Evolutionary conservation across 108 stramenopile genomes (phyloP).

Genomic region (Fistulifera pelliculosa): DNA sequence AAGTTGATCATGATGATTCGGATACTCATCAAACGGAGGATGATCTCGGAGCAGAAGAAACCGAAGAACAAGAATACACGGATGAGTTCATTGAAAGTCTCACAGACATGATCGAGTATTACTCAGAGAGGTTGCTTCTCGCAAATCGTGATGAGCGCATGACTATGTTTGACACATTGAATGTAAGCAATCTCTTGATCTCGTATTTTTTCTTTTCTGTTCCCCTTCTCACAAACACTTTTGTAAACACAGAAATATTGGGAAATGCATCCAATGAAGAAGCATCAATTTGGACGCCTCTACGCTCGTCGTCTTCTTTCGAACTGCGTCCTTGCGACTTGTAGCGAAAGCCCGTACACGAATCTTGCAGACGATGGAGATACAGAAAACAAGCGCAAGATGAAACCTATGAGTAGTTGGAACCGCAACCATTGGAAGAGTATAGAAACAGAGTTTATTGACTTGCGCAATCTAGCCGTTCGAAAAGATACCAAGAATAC

Average conservation of each 20-base stretch:
- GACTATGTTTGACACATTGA: no score
- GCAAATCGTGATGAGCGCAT: no score
- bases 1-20: no score
- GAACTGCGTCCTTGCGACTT: conserved; percentile 2
- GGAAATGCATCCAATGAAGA: neutral
- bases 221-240: neutral
- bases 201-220: neutral
- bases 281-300: neutral
- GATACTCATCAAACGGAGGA: no score
- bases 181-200: no score
- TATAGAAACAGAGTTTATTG: neutral
- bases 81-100: no score
- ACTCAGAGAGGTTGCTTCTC: no score
- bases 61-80: no score
- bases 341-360: neutral
- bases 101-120: no score
- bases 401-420: neutral
- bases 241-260: conserved; percentile 4
- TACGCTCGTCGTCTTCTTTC: neutral
- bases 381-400: neutral
- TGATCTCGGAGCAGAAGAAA: no score
- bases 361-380: neutral
- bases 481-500: conserved; percentile 4
- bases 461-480: neutral
- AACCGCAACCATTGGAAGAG: neutral